Conservation (phyloP, 306 rosid genomes). For the Purshia tridentata region DNA sequence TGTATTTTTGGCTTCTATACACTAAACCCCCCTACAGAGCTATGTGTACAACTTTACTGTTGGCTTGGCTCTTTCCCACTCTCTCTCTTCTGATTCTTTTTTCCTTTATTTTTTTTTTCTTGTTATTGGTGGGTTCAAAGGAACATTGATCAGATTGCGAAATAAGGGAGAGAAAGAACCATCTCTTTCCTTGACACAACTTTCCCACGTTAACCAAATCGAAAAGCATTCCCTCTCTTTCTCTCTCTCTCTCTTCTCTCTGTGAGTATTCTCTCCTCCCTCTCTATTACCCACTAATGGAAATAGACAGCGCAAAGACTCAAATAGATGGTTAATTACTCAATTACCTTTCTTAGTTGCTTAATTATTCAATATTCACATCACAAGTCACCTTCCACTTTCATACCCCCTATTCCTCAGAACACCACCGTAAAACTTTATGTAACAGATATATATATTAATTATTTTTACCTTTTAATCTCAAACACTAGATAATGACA, state of each 20-base stretch:
- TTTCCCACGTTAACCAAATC: slow-evolving; percentile 99
- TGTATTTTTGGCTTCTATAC: not conserved
- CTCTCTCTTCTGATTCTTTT: not conserved
- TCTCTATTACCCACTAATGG: slow-evolving; percentile 49
- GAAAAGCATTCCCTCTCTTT: slow-evolving; percentile 57
- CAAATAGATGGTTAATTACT: slow-evolving; percentile 51
- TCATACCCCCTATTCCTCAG: too few relatives aligned
- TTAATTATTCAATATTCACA: slow-evolving; percentile 41
- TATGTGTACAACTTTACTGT: slow-evolving; percentile 1
- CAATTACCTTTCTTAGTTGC: slow-evolving; percentile 37
- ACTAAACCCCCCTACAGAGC: not conserved
- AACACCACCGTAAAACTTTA: too few relatives aligned
- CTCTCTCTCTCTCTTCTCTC: slow-evolving; percentile 26
- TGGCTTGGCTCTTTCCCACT: not conserved
- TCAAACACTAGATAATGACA: too few relatives aligned
- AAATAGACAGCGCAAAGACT: slow-evolving; percentile 59
- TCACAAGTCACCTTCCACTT: slow-evolving; percentile 21
- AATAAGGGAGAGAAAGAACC: slow-evolving; percentile 35
- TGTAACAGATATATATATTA: too few relatives aligned
- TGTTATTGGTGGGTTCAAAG: slow-evolving; percentile 25
- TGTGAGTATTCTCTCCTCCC: not conserved
- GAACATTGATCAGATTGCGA: not conserved
- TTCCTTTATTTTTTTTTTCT: not conserved
- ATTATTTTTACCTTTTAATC: too few relatives aligned
- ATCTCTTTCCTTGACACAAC: slow-evolving; percentile 68